These are phyloP conservation scores for Epichloe sibirici DNA, from an alignment of 2,329 filamentous ascomycete species.

Conservation along the genomic window DNA sequence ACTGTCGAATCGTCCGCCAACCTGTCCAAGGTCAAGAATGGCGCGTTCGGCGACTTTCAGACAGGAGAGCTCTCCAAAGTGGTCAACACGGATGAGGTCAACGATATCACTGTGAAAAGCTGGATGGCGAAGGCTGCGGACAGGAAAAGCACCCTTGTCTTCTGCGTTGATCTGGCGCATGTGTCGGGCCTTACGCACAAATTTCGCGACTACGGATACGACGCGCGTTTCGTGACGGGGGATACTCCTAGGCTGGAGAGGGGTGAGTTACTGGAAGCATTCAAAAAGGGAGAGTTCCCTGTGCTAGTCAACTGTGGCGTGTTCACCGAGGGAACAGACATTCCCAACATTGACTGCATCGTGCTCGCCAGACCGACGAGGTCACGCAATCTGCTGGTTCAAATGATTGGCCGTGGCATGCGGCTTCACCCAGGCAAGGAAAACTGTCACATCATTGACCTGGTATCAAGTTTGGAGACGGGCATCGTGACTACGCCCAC, in stretches of 20 bases:
- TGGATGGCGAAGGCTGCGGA: conserved; percentile 68
- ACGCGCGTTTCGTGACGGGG: conserved; percentile 79
- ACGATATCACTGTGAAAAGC: conserved; percentile 72
- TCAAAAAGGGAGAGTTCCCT: conserved; percentile 64
- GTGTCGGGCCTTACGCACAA: conserved; percentile 60
- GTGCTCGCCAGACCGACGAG: conserved; percentile 77
- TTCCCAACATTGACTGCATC: conserved; percentile 93
- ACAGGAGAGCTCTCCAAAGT: conserved; percentile 62
- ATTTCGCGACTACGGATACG: conserved; percentile 67
- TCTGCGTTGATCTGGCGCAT: conserved; percentile 85
- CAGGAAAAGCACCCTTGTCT: conserved; percentile 78
- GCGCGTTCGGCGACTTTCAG: conserved; percentile 62
- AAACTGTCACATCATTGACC: conserved; percentile 90
- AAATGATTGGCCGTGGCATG: conserved; percentile 97
- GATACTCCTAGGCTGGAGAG: conserved; percentile 61
- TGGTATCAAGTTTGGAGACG: conserved; percentile 74
- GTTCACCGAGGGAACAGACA: conserved; percentile 95
- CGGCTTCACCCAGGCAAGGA: conserved; percentile 67
- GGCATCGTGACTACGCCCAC: conserved; percentile 88
- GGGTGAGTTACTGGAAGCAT: conserved; percentile 58
- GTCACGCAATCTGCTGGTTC: conserved; percentile 84
- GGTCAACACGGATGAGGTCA: conserved; percentile 72
- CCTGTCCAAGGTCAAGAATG: conserved; percentile 55
- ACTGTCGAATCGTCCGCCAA: conserved; percentile 78
- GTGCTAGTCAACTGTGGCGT: conserved; percentile 92